These are phyloP conservation scores for Adansonia gregorii DNA, from an alignment of 441 rosid genomes.

Conservation along the genomic window DNA sequence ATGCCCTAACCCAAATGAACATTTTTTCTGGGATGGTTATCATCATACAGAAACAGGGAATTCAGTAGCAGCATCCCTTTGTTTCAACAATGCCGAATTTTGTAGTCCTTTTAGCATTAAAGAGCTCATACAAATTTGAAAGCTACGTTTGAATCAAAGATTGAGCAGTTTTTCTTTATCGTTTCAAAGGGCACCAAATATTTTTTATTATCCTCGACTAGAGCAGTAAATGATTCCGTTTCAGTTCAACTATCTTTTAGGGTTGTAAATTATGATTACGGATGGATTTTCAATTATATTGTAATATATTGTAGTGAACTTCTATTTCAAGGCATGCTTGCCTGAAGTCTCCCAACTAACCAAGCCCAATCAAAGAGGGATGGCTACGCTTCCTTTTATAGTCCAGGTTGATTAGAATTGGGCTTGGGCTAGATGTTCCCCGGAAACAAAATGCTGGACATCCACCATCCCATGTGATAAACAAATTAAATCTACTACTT, in stretches of 20 bases:
- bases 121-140: slow-evolving; percentile 21
- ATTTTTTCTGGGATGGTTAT: slow-evolving; percentile 52
- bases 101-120: slow-evolving; percentile 26
- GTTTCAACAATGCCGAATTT: slow-evolving; percentile 19
- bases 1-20: slow-evolving; percentile 33
- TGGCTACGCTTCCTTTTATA: not conserved
- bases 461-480: too few relatives aligned
- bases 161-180: not conserved
- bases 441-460: too few relatives aligned
- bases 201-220: not conserved
- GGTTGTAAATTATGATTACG: too few relatives aligned
- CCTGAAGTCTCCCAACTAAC: too few relatives aligned
- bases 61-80: slow-evolving; percentile 23
- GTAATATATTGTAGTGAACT: too few relatives aligned
- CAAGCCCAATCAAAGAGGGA: not conserved
- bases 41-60: slow-evolving; percentile 43
- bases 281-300: too few relatives aligned
- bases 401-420: not conserved
- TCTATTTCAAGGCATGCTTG: too few relatives aligned
- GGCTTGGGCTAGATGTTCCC: too few relatives aligned
- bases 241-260: too few relatives aligned
- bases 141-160: not conserved
- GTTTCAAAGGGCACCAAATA: not conserved
- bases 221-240: not conserved
- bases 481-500: too few relatives aligned